Base-by-base conservation (phyloP, 768 basidiomycete species). In the Lentinus tigrinus region DNA sequence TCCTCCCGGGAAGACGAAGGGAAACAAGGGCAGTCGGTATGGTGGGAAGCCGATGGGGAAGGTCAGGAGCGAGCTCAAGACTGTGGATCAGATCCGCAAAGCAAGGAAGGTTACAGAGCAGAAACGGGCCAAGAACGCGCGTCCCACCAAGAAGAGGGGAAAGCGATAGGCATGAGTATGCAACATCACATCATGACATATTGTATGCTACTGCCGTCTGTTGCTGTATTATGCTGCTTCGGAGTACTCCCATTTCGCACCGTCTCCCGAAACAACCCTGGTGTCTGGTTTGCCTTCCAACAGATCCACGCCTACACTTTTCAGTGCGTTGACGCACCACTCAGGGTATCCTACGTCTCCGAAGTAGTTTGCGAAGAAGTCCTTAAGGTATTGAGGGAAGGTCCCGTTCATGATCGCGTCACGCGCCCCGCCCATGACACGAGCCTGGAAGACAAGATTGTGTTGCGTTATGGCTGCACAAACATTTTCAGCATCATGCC, bases 241-340 rank as follows among this genome's bases (percentile, higher is more conserved):
- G 49, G 87, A 80, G 67, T 91, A 90, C 65, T 95, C 93, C 93
- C 93, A 95, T 69, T 85, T 89, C 28, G 82, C 83, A 2, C 86
- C 89, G 42, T 75, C 77, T 2, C 89, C 91, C 10, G 80, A 68
- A 34, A 88, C 75, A 0, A 88, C 69, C 54, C 78, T 80, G 5
- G 76, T 70, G 24, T 79, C 69, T 27, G 73, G 66, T 23, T 69
- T 74, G 23, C 79, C 82, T 57, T 87, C 83, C 31, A 93, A 73
- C 43, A 95, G 71, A 68, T 96, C 92, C 0, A 96, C 90, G 0
- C 89, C 89, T 13, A 96, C 93, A 54, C 84, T 87, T 24, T 79
- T 77, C 50, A 96, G 73, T 11, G 93, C 94, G 65, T 92, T 89
- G 1, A 95, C 84, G 64, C 90, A 91, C 93, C 93, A 96, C 67